Evolutionary conservation across 495 filamentous ascomycete species (phyloP).

Genomic region (Penicillium cataractarum): DNA sequence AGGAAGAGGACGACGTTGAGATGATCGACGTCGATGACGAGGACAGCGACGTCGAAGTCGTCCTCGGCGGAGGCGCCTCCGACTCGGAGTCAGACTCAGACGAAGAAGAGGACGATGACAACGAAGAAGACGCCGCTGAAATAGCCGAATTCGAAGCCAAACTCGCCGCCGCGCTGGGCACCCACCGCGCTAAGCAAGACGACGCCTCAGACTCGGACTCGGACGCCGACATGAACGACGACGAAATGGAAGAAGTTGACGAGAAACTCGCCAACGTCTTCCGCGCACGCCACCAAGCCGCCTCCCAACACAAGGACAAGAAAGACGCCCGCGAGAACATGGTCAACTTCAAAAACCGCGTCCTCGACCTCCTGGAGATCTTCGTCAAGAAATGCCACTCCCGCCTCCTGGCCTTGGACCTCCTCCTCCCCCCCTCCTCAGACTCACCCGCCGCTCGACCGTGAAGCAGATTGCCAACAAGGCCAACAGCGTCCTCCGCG

Average conservation of each 20-base stretch:
- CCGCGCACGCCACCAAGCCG: conserved; percentile 64
- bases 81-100: conserved; percentile 42
- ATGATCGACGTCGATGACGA: conserved; percentile 41
- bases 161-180: conserved; percentile 72
- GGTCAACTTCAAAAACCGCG: conserved; percentile 91
- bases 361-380: conserved; percentile 84
- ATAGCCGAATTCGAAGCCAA: conserved; percentile 74
- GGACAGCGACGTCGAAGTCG: conserved; percentile 36
- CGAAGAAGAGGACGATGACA: conserved; percentile 43
- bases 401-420: conserved; percentile 63
- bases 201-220: conserved; percentile 60
- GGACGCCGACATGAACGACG: conserved; percentile 86
- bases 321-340: conserved; percentile 88
- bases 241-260: conserved; percentile 92
- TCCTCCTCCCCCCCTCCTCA: conserved; percentile 70
- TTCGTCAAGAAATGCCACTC: conserved; percentile 79
- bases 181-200: conserved; percentile 60
- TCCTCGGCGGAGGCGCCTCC: conserved; percentile 39
- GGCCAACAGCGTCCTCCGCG: conserved; percentile 66
- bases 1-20: conserved; percentile 48
- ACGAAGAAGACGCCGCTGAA: conserved; percentile 53
- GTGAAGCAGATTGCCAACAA: conserved; percentile 75
- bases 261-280: conserved; percentile 81
- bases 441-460: conserved; percentile 61
- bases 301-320: conserved; percentile 74